Conservation (phyloP, 768 basidiomycete species). For the Amanita molliuscula region DNA sequence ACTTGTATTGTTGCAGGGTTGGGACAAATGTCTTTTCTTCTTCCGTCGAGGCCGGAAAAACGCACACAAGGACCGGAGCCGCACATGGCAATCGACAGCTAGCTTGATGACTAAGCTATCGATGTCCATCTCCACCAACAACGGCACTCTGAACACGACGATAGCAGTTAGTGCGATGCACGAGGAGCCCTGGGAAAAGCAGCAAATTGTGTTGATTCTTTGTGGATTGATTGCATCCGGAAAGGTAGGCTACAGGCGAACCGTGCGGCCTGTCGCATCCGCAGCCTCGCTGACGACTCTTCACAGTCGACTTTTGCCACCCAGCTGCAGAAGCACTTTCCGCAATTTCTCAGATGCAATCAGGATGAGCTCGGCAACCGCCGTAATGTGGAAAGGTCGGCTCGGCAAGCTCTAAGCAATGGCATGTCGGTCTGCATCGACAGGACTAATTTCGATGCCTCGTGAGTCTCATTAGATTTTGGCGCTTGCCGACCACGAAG, state of each 20-base stretch:
- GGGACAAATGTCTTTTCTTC: no score
- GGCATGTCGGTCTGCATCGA: slow-evolving; percentile 75
- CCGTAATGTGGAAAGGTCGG: slow-evolving; percentile 51
- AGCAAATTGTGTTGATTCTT: slow-evolving; percentile 54
- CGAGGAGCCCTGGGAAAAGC: slow-evolving; percentile 11
- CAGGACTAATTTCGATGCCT: slow-evolving; percentile 63
- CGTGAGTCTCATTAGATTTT: slow-evolving; percentile 32
- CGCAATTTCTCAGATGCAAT: slow-evolving; percentile 60
- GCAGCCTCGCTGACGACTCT: not conserved
- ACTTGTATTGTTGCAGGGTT: no score
- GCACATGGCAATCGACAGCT: not conserved
- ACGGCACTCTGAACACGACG: not conserved
- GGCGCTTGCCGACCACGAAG: not conserved
- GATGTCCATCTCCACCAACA: not conserved
- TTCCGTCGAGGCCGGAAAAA: no score
- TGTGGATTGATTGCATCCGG: slow-evolving; percentile 70
- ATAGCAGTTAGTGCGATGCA: slow-evolving; percentile 1
- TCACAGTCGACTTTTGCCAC: slow-evolving; percentile 55
- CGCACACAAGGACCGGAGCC: not conserved
- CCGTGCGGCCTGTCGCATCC: not conserved
- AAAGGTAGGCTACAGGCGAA: slow-evolving; percentile 32
- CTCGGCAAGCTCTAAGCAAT: slow-evolving; percentile 35
- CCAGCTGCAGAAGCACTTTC: slow-evolving; percentile 50
- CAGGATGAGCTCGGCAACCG: slow-evolving; percentile 74
- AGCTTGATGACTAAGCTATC: not conserved